These are phyloP conservation scores for Nematocida ironsii DNA, from an alignment of 371 early-diverging fungal genomes.

Conservation along the genomic window DNA sequence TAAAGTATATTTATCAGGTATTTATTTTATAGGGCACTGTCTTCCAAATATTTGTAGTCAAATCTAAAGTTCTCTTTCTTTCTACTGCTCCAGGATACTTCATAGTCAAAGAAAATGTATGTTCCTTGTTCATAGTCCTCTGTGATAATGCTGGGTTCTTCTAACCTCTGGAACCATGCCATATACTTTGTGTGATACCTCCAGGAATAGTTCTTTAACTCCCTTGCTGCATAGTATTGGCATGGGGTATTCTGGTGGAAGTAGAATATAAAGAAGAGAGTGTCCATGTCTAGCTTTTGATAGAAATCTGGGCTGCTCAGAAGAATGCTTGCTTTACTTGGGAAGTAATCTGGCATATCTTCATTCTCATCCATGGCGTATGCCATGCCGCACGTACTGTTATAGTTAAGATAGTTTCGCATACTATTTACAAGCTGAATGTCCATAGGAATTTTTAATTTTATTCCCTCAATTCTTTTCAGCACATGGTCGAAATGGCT, in stretches of 20 bases:
- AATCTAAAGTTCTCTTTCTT: conserved; percentile 83
- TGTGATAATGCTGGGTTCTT: conserved; percentile 89
- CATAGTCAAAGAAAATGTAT: conserved; percentile 96
- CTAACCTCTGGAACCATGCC: conserved; percentile 97
- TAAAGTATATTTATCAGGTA: neutral
- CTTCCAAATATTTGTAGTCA: conserved; percentile 70
- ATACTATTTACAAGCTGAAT: conserved; percentile 38
- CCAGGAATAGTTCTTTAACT: conserved; percentile 92
- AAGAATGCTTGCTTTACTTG: conserved; percentile 49
- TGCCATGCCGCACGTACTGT: neutral
- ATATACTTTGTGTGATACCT: conserved; percentile 93
- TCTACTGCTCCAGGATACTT: conserved; percentile 90
- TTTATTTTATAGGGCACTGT: conserved; percentile 51
- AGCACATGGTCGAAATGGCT: neutral
- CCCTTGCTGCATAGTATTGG: conserved; percentile 89
- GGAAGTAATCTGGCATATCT: conserved; percentile 61
- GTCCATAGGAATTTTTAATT: neutral
- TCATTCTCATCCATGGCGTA: neutral
- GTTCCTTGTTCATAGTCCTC: conserved; percentile 95
- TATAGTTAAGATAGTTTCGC: conserved; percentile 36
- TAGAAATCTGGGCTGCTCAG: conserved; percentile 66
- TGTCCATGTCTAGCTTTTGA: conserved; percentile 85
- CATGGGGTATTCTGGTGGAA: conserved; percentile 87
- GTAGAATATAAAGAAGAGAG: conserved; percentile 95
- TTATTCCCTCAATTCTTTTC: conserved; percentile 21